phyloP scores from a whole-genome alignment of 441 rosid genomes.

The Erodium trifolium region DNA sequence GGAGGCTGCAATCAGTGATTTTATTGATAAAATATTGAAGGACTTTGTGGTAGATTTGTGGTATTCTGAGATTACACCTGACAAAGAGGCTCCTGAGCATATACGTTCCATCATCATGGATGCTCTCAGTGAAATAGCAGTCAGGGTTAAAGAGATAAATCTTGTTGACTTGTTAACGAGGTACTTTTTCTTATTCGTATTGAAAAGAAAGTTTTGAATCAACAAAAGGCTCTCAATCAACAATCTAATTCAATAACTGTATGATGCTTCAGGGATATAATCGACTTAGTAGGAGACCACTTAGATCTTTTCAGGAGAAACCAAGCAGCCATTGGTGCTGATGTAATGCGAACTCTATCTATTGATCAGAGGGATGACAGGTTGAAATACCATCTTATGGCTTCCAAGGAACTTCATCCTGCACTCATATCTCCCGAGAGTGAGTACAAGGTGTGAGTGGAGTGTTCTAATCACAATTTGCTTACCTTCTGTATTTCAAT shows the following conservation, averaged over 20 bases:
- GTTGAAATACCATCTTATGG: constrained; percentile 78
- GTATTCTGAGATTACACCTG: constrained; percentile 91
- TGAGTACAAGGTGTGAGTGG: constrained; percentile 96
- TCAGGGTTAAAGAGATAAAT: constrained; percentile 70
- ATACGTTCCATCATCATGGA: constrained; percentile 81
- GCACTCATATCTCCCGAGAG: constrained; percentile 82
- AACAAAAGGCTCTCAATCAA: constrained; percentile 2
- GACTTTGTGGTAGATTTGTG: constrained; percentile 83
- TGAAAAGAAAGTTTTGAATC: not conserved
- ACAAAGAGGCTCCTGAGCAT: constrained; percentile 83
- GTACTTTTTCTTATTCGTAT: constrained; percentile 24
- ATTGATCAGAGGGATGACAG: constrained; percentile 93
- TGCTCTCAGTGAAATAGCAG: constrained; percentile 80
- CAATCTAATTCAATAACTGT: constrained; percentile 4
- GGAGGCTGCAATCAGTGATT: constrained; percentile 65
- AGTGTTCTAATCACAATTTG: constrained; percentile 19
- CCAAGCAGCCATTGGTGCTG: constrained; percentile 80
- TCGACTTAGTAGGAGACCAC: constrained; percentile 86
- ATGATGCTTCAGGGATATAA: constrained; percentile 70
- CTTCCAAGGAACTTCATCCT: constrained; percentile 88
- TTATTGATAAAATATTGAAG: constrained; percentile 70
- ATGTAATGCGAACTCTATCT: constrained; percentile 85
- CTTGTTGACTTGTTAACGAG: constrained; percentile 83
- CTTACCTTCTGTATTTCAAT: constrained; percentile 15
- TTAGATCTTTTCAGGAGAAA: constrained; percentile 89